These are phyloP conservation scores for Rasamsonia emersonii DNA, from an alignment of 2,329 filamentous ascomycete species.

Conservation along the genomic window DNA sequence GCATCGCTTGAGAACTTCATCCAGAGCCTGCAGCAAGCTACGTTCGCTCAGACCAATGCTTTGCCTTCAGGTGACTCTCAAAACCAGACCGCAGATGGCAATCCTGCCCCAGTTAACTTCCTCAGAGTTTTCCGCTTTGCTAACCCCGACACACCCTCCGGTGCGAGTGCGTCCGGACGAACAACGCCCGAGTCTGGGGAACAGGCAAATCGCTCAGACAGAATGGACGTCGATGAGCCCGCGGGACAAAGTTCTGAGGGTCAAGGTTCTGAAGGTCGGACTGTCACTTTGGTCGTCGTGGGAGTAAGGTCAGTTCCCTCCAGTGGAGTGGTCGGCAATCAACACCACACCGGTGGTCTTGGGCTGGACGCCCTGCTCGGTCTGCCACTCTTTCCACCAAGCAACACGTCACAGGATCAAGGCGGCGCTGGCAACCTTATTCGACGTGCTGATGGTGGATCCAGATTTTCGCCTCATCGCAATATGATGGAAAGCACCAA, in stretches of 20 bases:
- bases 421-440: slow-evolving; percentile 43
- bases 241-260: slow-evolving; percentile 32
- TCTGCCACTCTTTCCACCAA: slow-evolving; percentile 36
- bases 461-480: slow-evolving; percentile 46
- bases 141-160: slow-evolving; percentile 36
- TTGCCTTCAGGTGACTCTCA: slow-evolving; percentile 20
- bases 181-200: slow-evolving; percentile 18
- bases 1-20: slow-evolving; percentile 57
- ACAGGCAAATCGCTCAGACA: slow-evolving; percentile 18
- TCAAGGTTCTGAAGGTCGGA: slow-evolving; percentile 44
- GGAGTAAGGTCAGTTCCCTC: slow-evolving; percentile 59
- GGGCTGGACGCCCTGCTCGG: slow-evolving; percentile 39
- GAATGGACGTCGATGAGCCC: slow-evolving; percentile 33
- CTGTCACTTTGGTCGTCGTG: slow-evolving; percentile 61
- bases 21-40: slow-evolving; percentile 53
- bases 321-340: slow-evolving; percentile 36
- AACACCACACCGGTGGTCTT: slow-evolving; percentile 32
- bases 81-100: slow-evolving; percentile 31
- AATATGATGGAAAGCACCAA: slow-evolving; percentile 47
- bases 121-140: slow-evolving; percentile 62
- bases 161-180: slow-evolving; percentile 14
- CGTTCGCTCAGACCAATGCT: slow-evolving; percentile 47
- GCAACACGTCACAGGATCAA: slow-evolving; percentile 29
- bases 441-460: slow-evolving; percentile 46
- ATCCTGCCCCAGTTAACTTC: slow-evolving; percentile 54